Evolutionary conservation across 2,329 filamentous ascomycete species (phyloP), one percentile per base, ranked within the genome.

Genomic region (Lojkania enalia): DNA sequence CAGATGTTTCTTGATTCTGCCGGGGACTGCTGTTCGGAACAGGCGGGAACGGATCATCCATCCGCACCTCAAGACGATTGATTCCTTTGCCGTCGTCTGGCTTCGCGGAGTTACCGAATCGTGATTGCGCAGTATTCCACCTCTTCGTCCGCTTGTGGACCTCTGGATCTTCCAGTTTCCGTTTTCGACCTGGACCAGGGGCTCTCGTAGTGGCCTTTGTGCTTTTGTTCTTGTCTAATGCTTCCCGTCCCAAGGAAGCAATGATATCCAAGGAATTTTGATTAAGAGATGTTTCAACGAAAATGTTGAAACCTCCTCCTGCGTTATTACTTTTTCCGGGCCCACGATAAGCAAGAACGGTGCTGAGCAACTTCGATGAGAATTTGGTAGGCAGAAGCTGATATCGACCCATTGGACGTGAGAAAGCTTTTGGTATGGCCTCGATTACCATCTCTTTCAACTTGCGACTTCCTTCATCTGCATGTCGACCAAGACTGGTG

Each of bases 361-460:
- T 85, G 4, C 79, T 75, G 9, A 96, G 73, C 44, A 86, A 91
- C 53, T 83, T 84, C 13, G 88, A 87, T 0, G 80, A 79, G 15
- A 95, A 74, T 37, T 79, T 83, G 1, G 87, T 88, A 4, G 80
- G 70, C 49, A 83, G 80, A 1, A 96, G 73, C 0, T 82, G 78
- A 54, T 88, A 92, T 20, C 90, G 79, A 50, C 86, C 80, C 20
- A 86, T 80, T 0, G 88, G 87, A 12, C 84, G 78, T 0, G 88
- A 94, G 11, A 95, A 77, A 0, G 90, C 90, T 59, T 89, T 90
- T 0, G 90, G 88, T 5, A 96, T 84, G 1, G 88, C 87, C 49
- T 90, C 85, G 20, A 90, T 76, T 3, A 95, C 82, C 3, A 94
- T 74, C 29, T 80, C 82, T 42, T 85, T 82, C 19, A 94, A 71